phyloP scores from a whole-genome alignment of 768 basidiomycete genomes.

The Russula vinacea region DNA sequence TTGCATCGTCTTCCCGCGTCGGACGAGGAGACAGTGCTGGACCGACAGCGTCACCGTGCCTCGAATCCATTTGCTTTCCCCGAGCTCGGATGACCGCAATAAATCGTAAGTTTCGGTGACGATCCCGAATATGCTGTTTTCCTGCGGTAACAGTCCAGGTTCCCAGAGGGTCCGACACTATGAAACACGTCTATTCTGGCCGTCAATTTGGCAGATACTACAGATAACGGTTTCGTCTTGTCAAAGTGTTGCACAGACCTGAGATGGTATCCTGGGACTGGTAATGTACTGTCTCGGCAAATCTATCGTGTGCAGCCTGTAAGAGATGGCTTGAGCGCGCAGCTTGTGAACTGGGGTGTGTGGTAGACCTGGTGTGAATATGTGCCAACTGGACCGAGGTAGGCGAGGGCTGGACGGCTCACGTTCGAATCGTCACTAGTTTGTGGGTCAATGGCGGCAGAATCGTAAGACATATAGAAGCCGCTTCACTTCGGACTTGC shows the following conservation, averaged over 20 bases:
- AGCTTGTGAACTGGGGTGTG: constrained; percentile 31
- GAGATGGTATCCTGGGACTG: constrained; percentile 19
- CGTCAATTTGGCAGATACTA: background rate
- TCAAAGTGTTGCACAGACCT: constrained; percentile 28
- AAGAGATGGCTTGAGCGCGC: constrained; percentile 1
- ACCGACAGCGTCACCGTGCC: constrained; percentile 60
- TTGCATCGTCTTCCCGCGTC: constrained; percentile 51
- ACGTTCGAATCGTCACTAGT: background rate
- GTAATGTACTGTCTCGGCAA: constrained; percentile 47
- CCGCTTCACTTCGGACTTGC: background rate
- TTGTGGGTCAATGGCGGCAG: background rate
- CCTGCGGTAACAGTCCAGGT: constrained; percentile 71
- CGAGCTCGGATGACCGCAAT: constrained; percentile 45
- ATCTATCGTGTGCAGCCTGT: constrained; percentile 49
- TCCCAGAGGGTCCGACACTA: constrained; percentile 44
- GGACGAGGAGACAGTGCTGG: constrained; percentile 67
- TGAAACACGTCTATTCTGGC: constrained; percentile 56
- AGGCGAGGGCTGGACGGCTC: constrained; percentile 40
- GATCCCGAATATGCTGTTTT: constrained; percentile 71
- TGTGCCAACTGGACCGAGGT: constrained; percentile 67
- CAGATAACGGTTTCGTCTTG: background rate
- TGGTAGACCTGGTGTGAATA: constrained; percentile 60
- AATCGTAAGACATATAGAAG: background rate
- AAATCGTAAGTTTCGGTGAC: constrained; percentile 74
- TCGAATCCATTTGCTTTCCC: constrained; percentile 49